Base-by-base conservation (phyloP, 2,329 filamentous ascomycete genomes). In the Xylaria multiplex region DNA sequence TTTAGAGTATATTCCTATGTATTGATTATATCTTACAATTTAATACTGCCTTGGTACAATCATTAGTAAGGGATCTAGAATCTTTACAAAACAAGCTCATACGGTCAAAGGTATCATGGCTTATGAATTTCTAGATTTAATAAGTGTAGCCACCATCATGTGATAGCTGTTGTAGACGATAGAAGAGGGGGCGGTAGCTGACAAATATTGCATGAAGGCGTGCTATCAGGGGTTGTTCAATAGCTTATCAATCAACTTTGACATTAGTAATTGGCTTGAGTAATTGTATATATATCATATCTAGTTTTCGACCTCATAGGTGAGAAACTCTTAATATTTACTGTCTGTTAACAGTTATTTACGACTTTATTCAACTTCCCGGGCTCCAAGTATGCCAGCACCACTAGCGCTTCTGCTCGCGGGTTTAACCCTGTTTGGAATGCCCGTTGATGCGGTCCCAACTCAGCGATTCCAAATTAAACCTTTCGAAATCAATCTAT, bases 341-440 rank as follows among this genome's bases (percentile, higher is more conserved):
- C 8, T 8, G 16, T 42, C 40, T 49, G 35, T 49, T 32, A 27
- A 32, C 13, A 49, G 32, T 42, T 49, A 14, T 11, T 50, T 16
- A 35, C 43, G 22, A 35, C 22, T 52, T 27, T 8, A 35, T 24
- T 13, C 16, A 35, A 50, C 6, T 27, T 43, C 43, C 40, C 13
- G 11, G 43, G 45, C 53, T 24, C n/a, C 19, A 46, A 59, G 14
- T n/a, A 64, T 64, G 62, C 24, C 48, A 22, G 42, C 30, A 16
- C 9, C 42, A 42, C 1, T 57, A 14, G 19, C 43, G 1, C 22
- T 64, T 42, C 42, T 64, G 22, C 22, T 59, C 32, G 54, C 55
- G 40, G 55, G 55, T 24, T 42, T 64, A 22, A 40, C 40, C 55
- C 40, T 64, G 48, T 55, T 59, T 42, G 55, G 62, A 42, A 13